Conservation (phyloP, 352 stramenopile species). For the Phytophthora cryptogea region DNA sequence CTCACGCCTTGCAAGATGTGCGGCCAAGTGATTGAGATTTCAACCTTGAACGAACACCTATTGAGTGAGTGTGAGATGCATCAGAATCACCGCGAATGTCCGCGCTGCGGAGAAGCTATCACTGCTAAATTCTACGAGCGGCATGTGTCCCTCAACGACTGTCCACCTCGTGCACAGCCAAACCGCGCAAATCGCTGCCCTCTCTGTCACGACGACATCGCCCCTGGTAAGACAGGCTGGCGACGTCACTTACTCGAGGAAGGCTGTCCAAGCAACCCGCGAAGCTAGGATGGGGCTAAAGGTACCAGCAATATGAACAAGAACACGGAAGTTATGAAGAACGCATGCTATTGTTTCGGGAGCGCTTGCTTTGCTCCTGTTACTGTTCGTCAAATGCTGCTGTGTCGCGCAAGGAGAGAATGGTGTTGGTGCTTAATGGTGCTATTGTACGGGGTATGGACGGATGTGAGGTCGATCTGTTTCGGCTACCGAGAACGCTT, state of each 20-base stretch:
- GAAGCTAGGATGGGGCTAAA: conserved; percentile 39
- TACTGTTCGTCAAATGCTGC: conserved; percentile 6
- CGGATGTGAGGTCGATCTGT: background rate
- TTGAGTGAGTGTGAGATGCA: conserved; percentile 89
- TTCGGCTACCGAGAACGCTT: background rate
- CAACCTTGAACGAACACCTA: conserved; percentile 89
- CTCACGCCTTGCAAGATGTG: conserved; percentile 93
- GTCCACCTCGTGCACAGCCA: conserved; percentile 53
- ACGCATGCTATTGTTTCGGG: conserved; percentile 16
- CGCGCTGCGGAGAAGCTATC: conserved; percentile 84
- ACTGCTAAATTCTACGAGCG: conserved; percentile 84
- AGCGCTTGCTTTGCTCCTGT: conserved; percentile 10
- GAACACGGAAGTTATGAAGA: conserved; percentile 19
- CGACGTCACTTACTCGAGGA: conserved; percentile 69
- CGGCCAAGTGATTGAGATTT: conserved; percentile 93
- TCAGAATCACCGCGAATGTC: conserved; percentile 82
- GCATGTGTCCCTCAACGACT: conserved; percentile 80
- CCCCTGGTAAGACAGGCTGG: conserved; percentile 70
- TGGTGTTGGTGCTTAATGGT: background rate
- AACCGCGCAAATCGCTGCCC: conserved; percentile 78
- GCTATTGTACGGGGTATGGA: background rate
- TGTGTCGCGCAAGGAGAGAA: conserved; percentile 4
- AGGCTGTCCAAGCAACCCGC: conserved; percentile 78
- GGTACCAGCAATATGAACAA: conserved; percentile 20
- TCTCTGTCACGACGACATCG: conserved; percentile 81